Conservation (phyloP, 768 basidiomycete genomes). For the Sistotremastrum suecicum region DNA sequence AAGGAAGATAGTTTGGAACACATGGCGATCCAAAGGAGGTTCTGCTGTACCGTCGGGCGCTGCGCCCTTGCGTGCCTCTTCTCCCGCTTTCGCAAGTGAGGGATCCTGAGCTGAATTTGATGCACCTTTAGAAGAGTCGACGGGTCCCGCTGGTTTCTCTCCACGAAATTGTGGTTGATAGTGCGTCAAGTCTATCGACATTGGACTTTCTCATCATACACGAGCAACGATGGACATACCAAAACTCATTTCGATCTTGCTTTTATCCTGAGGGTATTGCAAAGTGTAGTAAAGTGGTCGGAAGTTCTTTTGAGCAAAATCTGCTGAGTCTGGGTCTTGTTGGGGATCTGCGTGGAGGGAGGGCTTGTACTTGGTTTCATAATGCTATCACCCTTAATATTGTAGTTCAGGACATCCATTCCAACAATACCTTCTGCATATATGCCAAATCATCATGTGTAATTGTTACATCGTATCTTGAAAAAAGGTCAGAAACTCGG, state of each 20-base stretch:
- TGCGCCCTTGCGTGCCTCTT: conserved; percentile 1
- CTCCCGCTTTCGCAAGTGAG: conserved; percentile 3
- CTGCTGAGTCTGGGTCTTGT: conserved; percentile 16
- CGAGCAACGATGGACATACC: background rate
- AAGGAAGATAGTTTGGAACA: conserved; percentile 39
- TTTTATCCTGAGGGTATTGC: conserved; percentile 27
- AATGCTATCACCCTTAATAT: conserved; percentile 18
- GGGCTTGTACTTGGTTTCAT: conserved; percentile 24
- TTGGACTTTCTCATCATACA: background rate
- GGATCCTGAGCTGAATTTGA: background rate
- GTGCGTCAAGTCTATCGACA: conserved; percentile 22
- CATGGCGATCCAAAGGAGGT: conserved; percentile 24
- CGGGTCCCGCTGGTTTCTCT: conserved; percentile 14
- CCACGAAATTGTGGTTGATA: conserved; percentile 32
- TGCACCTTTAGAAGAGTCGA: conserved; percentile 6
- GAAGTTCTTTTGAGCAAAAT: conserved; percentile 26
- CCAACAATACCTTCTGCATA: conserved; percentile 26
- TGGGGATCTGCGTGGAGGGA: conserved; percentile 15
- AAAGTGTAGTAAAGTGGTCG: conserved; percentile 32
- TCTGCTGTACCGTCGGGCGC: conserved; percentile 7
- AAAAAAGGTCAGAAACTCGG: too few relatives aligned
- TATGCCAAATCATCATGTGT: conserved; percentile 34
- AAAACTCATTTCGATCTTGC: conserved; percentile 39
- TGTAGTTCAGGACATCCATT: background rate
- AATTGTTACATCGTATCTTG: conserved; percentile 28